Evolutionary conservation across 1,139 yeast species (phyloP).

Genomic region (Scheffersomyces cryptocercus): DNA sequence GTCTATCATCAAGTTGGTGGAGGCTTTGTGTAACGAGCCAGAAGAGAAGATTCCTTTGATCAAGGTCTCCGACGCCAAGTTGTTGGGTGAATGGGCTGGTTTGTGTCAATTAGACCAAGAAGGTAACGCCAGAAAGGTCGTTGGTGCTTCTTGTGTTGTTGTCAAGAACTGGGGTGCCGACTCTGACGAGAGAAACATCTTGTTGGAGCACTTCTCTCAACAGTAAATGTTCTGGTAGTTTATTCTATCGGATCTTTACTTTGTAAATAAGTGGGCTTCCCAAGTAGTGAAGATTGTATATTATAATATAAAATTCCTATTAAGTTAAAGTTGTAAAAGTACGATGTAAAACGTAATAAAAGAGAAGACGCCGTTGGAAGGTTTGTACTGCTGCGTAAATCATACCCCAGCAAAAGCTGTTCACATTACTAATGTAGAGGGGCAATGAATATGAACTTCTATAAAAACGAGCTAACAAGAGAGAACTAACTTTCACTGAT

Average conservation of each 20-base stretch:
- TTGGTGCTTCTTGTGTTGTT: conserved; percentile 99
- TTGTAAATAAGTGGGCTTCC: conserved; percentile 1
- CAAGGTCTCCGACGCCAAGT: conserved; percentile 99
- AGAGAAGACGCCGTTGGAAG: no score
- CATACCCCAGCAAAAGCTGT: no score
- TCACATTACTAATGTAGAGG: no score
- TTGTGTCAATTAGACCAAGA: conserved; percentile 99
- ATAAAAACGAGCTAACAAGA: no score
- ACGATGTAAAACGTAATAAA: no score
- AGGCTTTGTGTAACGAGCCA: conserved; percentile 98
- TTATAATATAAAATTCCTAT: conserved; percentile 2
- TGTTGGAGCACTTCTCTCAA: conserved; percentile 95
- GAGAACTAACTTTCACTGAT: no score
- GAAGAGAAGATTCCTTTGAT: conserved; percentile 96
- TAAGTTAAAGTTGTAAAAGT: not conserved
- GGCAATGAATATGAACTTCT: no score
- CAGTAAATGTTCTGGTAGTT: conserved; percentile 48
- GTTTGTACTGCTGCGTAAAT: no score
- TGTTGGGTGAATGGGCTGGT: conserved; percentile 99
- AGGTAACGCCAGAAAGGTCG: conserved; percentile 99
- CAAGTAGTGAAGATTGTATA: conserved; percentile 3
- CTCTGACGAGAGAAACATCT: conserved; percentile 96
- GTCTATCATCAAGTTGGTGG: conserved; percentile 94
- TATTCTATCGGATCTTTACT: not conserved
- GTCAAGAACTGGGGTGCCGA: conserved; percentile 99